Conservation (phyloP, 2,329 filamentous ascomycete species). For the Simplicillium sp. region DNA sequence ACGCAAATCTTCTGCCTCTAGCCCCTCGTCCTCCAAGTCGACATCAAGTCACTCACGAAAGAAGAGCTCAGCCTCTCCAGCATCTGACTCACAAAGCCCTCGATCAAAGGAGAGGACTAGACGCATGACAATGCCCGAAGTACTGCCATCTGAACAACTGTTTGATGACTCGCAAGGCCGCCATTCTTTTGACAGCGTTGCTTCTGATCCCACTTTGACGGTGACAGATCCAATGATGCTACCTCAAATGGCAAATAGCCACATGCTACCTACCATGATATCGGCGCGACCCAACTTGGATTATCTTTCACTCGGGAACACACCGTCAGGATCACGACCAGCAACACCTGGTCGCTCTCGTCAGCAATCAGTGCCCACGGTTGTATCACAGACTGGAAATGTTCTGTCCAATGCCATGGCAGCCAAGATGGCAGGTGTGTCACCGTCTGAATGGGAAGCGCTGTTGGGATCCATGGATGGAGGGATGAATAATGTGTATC, state of each 20-base stretch:
- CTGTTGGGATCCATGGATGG: slow-evolving; percentile 72
- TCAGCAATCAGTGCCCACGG: slow-evolving; percentile 20
- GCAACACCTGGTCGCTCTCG: slow-evolving; percentile 36
- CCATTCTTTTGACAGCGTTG: slow-evolving; percentile 37
- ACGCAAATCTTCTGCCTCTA: slow-evolving; percentile 20
- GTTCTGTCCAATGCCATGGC: slow-evolving; percentile 11
- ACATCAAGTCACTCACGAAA: slow-evolving; percentile 23
- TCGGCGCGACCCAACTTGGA: slow-evolving; percentile 40
- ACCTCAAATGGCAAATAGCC: slow-evolving; percentile 30
- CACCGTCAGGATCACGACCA: slow-evolving; percentile 34
- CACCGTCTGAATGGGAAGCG: slow-evolving; percentile 70
- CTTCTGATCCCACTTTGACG: slow-evolving; percentile 22
- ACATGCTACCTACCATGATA: slow-evolving; percentile 19
- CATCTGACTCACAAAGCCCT: slow-evolving; percentile 40
- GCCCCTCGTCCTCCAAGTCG: slow-evolving; percentile 20
- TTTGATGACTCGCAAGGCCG: slow-evolving; percentile 31
- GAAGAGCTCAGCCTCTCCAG: slow-evolving; percentile 30
- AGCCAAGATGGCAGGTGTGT: slow-evolving; percentile 34
- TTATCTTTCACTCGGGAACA: slow-evolving; percentile 45
- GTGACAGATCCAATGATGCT: slow-evolving; percentile 40
- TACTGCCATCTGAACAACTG: slow-evolving; percentile 22
- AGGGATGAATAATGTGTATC: slow-evolving; percentile 74
- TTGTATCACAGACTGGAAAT: slow-evolving; percentile 10
- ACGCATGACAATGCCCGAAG: slow-evolving; percentile 43
- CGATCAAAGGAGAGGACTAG: background rate